Evolutionary conservation across 148 eudicot species (phyloP).

Genomic region (Vaccinium corymbosum): DNA sequence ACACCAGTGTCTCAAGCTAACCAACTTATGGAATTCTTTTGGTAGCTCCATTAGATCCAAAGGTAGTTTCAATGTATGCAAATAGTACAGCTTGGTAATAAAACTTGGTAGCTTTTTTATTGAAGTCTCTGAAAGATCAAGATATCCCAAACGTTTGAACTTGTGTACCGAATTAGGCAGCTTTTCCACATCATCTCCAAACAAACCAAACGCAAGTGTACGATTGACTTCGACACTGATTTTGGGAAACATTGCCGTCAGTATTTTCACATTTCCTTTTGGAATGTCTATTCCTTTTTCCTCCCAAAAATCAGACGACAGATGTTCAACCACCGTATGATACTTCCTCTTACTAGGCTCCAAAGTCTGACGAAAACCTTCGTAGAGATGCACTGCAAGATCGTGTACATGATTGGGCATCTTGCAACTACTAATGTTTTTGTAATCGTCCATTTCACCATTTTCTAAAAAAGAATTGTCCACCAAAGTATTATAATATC

Average conservation of each 20-base stretch:
- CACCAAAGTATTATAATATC: neutral
- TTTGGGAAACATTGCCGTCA: neutral
- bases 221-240: neutral
- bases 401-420: neutral
- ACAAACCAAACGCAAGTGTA: neutral
- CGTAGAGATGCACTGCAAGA: neutral
- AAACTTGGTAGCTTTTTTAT: neutral
- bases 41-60: neutral
- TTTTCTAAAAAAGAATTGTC: neutral
- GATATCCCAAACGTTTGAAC: slow-evolving; percentile 10
- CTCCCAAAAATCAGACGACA: neutral
- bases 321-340: neutral
- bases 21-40: neutral
- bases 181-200: neutral
- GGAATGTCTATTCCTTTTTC: neutral
- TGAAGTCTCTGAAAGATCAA: neutral
- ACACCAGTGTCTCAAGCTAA: slow-evolving; percentile 10
- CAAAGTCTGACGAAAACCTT: neutral
- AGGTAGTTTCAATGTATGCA: slow-evolving; percentile 8
- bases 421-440: neutral
- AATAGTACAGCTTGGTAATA: neutral
- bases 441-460: neutral
- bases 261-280: neutral
- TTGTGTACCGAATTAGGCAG: neutral
- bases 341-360: neutral